Base-by-base conservation (phyloP, 176 grass and related monocot genomes). In the Eremochloa ophiuroides region DNA sequence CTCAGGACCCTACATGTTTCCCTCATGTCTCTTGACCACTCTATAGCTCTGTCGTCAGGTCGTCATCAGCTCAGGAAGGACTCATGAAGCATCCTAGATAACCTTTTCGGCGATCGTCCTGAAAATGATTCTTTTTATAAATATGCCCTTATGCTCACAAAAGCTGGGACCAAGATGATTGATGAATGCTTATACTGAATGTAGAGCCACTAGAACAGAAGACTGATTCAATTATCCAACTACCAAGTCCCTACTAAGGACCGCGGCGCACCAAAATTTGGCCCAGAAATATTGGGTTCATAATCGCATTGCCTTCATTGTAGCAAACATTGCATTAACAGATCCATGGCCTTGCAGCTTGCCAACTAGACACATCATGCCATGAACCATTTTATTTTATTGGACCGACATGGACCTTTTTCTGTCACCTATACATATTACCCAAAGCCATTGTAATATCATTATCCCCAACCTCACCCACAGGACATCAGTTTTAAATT, bases 1-100 rank as follows among this genome's bases (percentile, higher is more conserved):
- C 4, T 55, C 61, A 74, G 50, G 23, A 62, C 87, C 81, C 87
- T 51, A 84, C 76, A 63, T 80, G 75, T 50, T 61, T 13, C n/a
- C 80, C 48, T 84, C 58, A n/a, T 79, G 47, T 79, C 86, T 74
- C 28, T 68, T 47, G 66, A 18, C 39, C 10, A 84, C 10, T 51
- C 17, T 38, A 80, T 17, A 3, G 62, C 30, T 56, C 47, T 29
- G 28, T 67, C 43, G 1, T 48, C 20, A 23, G n/a, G 22, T 67
- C 43, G 1, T 48, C 26, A 23, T 88, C 59, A 79, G 30, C 46
- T 47, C 73, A 83, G 74, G 66, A 88, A 83, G 75, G 67, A 17
- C 46, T 17, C 75, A 66, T 40, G 67, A 66, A 84, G 16, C 75
- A 88, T 79, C 80, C 34, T 11, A 83, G 38, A 47, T 64, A 22